Evolutionary conservation across 176 grass and related monocot species (phyloP).

Genomic region (Tillandsia leiboldiana): DNA sequence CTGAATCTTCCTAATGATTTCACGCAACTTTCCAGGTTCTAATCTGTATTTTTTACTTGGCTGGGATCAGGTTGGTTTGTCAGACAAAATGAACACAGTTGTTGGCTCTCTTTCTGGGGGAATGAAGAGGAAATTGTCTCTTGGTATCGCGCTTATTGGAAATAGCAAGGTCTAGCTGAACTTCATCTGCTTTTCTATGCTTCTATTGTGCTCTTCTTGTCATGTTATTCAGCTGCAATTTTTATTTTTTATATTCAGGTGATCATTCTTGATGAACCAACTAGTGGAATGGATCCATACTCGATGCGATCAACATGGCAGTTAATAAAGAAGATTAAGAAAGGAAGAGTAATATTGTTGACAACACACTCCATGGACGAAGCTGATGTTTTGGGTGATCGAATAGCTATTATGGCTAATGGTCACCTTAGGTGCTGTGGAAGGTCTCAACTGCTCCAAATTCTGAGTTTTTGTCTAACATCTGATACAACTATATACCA

Average conservation of each 20-base stretch:
- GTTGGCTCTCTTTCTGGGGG: conserved; percentile 43
- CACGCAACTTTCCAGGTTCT: too few relatives aligned
- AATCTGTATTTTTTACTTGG: neutral
- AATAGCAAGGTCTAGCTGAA: conserved; percentile 39
- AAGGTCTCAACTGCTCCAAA: conserved; percentile 22
- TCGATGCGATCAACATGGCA: conserved; percentile 49
- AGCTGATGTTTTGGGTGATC: conserved; percentile 44
- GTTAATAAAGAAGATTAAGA: conserved; percentile 43
- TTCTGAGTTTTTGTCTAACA: neutral
- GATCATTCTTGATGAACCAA: conserved; percentile 47
- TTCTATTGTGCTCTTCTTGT: neutral
- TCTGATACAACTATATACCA: neutral
- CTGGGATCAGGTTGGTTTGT: conserved; percentile 30
- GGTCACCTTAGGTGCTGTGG: conserved; percentile 40
- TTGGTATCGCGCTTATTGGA: conserved; percentile 46
- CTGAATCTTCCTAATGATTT: neutral
- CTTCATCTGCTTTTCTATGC: neutral
- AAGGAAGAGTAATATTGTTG: conserved; percentile 41
- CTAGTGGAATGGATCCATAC: conserved; percentile 53
- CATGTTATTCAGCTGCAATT: conserved; percentile 9
- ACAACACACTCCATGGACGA: conserved; percentile 51
- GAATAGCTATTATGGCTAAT: conserved; percentile 52
- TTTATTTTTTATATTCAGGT: conserved; percentile 16
- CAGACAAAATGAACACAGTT: conserved; percentile 32
- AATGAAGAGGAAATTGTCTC: conserved; percentile 47